These are phyloP conservation scores for Monosporascus sp. DNA, from an alignment of 2,329 filamentous ascomycete species.

Conservation along the genomic window DNA sequence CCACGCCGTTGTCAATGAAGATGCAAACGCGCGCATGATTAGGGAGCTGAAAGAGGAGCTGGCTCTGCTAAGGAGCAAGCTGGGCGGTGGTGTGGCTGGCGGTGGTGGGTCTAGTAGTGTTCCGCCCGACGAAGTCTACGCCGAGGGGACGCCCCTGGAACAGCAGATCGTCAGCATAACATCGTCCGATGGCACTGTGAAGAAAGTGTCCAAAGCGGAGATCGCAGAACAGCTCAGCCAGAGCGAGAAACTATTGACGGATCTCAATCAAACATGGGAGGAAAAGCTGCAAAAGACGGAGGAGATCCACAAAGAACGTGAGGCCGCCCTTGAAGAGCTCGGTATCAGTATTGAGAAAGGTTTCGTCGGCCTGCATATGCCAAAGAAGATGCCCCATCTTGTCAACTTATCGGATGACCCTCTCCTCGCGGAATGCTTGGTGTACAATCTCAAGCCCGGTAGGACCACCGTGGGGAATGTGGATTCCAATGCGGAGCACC, in stretches of 20 bases:
- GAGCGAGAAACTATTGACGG: slow-evolving; percentile 91
- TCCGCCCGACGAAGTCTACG: slow-evolving; percentile 76
- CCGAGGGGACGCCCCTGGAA: slow-evolving; percentile 85
- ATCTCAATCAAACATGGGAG: slow-evolving; percentile 98
- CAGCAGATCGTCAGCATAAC: slow-evolving; percentile 96
- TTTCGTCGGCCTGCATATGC: slow-evolving; percentile 89
- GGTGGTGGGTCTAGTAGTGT: slow-evolving; percentile 43
- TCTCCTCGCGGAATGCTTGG: slow-evolving; percentile 86
- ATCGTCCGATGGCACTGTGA: slow-evolving; percentile 74
- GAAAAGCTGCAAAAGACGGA: slow-evolving; percentile 93
- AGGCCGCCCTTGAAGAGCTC: slow-evolving; percentile 89
- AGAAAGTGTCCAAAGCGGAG: slow-evolving; percentile 96
- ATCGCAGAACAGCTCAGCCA: slow-evolving; percentile 95
- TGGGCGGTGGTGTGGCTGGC: slow-evolving; percentile 52
- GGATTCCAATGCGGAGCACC: slow-evolving; percentile 68
- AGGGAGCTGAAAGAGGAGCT: slow-evolving; percentile 95
- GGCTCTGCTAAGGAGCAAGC: slow-evolving; percentile 76
- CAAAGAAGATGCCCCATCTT: slow-evolving; percentile 98
- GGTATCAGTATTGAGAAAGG: slow-evolving; percentile 99
- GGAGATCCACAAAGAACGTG: slow-evolving; percentile 94
- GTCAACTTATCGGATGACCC: slow-evolving; percentile 97
- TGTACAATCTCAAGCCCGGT: slow-evolving; percentile 97
- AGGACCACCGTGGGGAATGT: slow-evolving; percentile 92
- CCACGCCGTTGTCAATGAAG: slow-evolving; percentile 97
- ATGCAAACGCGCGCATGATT: slow-evolving; percentile 98